A percentile compares a stretch with the other conserved stretches of the same genome.
Evolutionary conservation across 2,329 filamentous ascomycete species (phyloP).

Genomic region (Claviceps sp.): DNA sequence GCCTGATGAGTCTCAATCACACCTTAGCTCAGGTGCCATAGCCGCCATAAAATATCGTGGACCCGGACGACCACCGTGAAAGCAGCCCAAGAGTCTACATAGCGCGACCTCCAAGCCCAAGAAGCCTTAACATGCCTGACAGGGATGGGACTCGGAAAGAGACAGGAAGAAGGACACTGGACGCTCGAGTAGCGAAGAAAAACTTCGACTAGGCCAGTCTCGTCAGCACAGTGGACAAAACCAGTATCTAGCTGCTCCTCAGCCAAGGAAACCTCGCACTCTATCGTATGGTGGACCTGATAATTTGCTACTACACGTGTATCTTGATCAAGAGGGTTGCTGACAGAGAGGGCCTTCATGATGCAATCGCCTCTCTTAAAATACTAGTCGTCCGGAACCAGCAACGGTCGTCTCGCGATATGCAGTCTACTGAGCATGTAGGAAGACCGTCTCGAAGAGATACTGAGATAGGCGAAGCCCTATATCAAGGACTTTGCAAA

Average conservation of each 20-base stretch:
- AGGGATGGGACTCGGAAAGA: constrained; percentile 1
- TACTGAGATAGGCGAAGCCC: background rate
- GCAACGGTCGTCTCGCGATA: background rate
- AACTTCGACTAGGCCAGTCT: constrained; percentile 5
- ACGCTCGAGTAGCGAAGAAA: constrained; percentile 7
- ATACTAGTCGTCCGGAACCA: background rate
- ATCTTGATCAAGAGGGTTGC: background rate
- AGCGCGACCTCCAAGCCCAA: constrained; percentile 7
- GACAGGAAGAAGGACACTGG: constrained; percentile 9
- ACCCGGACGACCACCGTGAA: background rate
- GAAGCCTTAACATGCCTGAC: constrained; percentile 7
- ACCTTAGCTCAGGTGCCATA: background rate
- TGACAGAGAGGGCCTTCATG: background rate
- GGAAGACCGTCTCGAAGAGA: background rate
- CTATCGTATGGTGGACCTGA: background rate
- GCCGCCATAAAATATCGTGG: background rate
- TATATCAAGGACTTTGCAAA: background rate
- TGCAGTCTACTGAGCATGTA: background rate
- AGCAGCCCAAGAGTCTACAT: background rate
- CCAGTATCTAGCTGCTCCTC: background rate
- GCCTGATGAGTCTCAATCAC: background rate
- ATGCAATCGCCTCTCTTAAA: background rate
- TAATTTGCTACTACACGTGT: background rate
- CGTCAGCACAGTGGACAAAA: background rate
- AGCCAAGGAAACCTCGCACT: background rate